Evolutionary conservation across 2,329 filamentous ascomycete genomes (phyloP).

Genomic region (Aureobasidium vineae): DNA sequence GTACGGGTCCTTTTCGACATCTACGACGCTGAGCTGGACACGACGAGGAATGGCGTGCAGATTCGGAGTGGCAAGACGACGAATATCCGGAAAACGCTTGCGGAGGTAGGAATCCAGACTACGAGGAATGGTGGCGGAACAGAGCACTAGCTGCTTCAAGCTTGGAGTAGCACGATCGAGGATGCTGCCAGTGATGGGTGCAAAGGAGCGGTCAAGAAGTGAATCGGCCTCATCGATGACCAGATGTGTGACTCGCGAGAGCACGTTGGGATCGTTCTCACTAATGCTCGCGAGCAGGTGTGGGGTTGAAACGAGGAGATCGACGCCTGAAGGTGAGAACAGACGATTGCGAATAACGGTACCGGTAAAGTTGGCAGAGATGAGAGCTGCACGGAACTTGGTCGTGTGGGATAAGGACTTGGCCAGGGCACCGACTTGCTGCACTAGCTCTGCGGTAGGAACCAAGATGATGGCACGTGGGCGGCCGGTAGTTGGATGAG

Average conservation of each 20-base stretch:
- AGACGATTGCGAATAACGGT: slow-evolving; percentile 80
- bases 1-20: slow-evolving; percentile 90
- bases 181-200: slow-evolving; percentile 75
- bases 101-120: slow-evolving; percentile 84
- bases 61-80: slow-evolving; percentile 88
- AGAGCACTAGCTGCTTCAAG: slow-evolving; percentile 81
- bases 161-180: slow-evolving; percentile 79
- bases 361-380: slow-evolving; percentile 74
- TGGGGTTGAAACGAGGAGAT: slow-evolving; percentile 83
- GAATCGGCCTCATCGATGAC: slow-evolving; percentile 96
- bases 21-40: slow-evolving; percentile 89
- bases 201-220: slow-evolving; percentile 89
- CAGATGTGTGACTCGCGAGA: slow-evolving; percentile 86
- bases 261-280: slow-evolving; percentile 83
- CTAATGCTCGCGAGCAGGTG: slow-evolving; percentile 87
- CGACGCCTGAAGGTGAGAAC: slow-evolving; percentile 77
- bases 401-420: slow-evolving; percentile 79
- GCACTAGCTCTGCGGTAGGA: slow-evolving; percentile 86
- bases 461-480: slow-evolving; percentile 84
- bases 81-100: slow-evolving; percentile 76
- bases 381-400: slow-evolving; percentile 81
- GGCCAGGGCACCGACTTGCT: slow-evolving; percentile 76
- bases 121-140: slow-evolving; percentile 92
- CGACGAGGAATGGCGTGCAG: slow-evolving; percentile 92
- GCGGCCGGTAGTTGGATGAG: slow-evolving; percentile 70